phyloP scores from a whole-genome alignment of 768 basidiomycete genomes.

The Russula foetens region DNA sequence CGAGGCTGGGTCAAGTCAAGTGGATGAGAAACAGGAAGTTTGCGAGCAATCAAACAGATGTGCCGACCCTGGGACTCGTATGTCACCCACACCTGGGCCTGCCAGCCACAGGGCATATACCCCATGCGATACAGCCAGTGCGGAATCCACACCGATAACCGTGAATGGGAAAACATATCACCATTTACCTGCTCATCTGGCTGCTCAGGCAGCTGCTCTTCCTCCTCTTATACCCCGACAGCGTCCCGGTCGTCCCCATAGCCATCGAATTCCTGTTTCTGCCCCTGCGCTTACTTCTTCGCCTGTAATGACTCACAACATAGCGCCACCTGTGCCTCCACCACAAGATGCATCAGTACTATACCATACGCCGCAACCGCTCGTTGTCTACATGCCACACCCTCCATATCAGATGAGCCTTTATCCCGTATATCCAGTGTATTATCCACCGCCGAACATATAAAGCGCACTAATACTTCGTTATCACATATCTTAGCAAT shows the following conservation, averaged over 20 bases:
- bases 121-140: not conserved
- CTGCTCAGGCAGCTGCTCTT: too few species aligned
- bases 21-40: not conserved
- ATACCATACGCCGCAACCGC: not conserved
- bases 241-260: too few species aligned
- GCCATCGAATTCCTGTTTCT: too few species aligned
- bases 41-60: not conserved
- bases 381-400: not conserved
- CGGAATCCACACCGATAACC: not conserved
- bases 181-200: too few species aligned
- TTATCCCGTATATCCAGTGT: not conserved
- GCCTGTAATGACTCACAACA: not conserved
- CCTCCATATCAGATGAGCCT: slow-evolving; percentile 1
- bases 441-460: not conserved
- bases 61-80: not conserved
- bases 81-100: not conserved
- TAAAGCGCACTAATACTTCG: not conserved
- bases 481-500: not conserved
- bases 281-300: too few species aligned
- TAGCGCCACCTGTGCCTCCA: not conserved
- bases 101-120: not conserved
- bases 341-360: not conserved
- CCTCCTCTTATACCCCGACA: too few species aligned
- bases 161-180: too few species aligned
- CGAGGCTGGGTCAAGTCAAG: not conserved